Conservation (phyloP, 1,284 basidiomycete genomes). For the Tausonia pullulans region DNA sequence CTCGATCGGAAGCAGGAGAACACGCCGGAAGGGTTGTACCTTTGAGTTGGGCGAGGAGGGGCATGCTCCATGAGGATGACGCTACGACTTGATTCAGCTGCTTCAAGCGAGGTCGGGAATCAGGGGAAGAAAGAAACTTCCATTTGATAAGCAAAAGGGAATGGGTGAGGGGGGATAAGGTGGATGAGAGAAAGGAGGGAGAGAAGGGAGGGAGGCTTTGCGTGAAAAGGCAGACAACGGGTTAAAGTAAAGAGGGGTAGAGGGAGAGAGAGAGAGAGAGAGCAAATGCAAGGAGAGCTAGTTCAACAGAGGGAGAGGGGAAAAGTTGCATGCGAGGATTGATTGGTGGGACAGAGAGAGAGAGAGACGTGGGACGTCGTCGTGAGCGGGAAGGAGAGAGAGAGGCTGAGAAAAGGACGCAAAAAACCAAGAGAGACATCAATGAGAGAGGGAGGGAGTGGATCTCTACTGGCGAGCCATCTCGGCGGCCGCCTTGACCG, state of each 20-base stretch:
- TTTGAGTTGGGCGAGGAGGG: too few species aligned
- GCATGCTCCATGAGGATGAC: too few species aligned
- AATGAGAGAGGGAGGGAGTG: too few species aligned
- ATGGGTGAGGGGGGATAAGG: not conserved
- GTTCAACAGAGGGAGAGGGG: not conserved
- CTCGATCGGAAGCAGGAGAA: constrained; percentile 90
- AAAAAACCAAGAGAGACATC: not conserved
- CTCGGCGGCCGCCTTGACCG: constrained; percentile 1
- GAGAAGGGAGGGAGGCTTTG: not conserved
- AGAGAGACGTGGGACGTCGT: not conserved
- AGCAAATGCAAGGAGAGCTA: not conserved
- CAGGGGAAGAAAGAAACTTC: too few species aligned
- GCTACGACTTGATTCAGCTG: too few species aligned
- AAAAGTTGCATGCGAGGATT: not conserved
- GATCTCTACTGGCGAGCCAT: not conserved
- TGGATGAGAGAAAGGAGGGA: not conserved
- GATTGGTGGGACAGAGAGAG: too few species aligned
- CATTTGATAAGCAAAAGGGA: not conserved
- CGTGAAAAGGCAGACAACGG: not conserved
- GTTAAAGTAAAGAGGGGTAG: too few species aligned
- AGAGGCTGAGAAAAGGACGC: not conserved
- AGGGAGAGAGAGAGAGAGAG: too few species aligned
- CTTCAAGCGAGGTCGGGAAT: too few species aligned
- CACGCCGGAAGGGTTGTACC: constrained; percentile 33
- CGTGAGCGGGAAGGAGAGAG: not conserved